A percentile compares a stretch with the other conserved stretches of the same genome.
Conservation (phyloP, 2,329 filamentous ascomycete species). For the Clonostachys solani region DNA sequence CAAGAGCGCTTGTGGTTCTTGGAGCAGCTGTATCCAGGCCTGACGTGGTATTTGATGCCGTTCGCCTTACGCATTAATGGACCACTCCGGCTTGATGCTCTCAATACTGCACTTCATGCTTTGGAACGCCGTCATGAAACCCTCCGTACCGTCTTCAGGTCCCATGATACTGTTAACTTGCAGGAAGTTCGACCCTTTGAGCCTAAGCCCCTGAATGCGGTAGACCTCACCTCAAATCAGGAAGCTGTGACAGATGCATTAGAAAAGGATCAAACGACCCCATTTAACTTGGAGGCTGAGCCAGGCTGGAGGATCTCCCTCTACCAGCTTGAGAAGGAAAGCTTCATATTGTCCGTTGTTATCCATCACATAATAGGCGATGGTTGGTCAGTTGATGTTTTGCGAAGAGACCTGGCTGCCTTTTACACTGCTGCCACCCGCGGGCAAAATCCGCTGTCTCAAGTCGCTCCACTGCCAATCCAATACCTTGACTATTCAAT, state of each 20-base stretch:
- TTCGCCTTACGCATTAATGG: constrained; percentile 6
- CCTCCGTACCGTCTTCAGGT: constrained; percentile 10
- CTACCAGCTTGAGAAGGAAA: constrained; percentile 3
- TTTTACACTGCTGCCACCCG: constrained; percentile 10
- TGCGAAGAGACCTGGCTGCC: constrained; percentile 10
- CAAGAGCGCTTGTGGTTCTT: constrained; percentile 14
- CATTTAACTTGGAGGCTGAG: constrained; percentile 13
- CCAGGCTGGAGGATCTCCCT: constrained; percentile 12
- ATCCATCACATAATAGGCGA: constrained; percentile 22
- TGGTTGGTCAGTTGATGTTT: constrained; percentile 18
- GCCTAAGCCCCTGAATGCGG: background rate
- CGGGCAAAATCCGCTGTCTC: constrained; percentile 3
- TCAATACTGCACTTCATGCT: constrained; percentile 5
- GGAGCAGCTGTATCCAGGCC: constrained; percentile 10
- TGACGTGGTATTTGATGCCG: constrained; percentile 11
- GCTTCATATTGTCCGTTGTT: constrained; percentile 14
- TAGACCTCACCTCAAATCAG: background rate
- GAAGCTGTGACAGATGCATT: background rate
- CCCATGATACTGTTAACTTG: constrained; percentile 4
- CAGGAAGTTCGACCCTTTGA: constrained; percentile 2
- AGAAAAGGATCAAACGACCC: constrained; percentile 9
- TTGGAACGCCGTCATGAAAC: constrained; percentile 12
- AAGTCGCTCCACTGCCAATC: constrained; percentile 9
- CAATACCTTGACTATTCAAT: constrained; percentile 16
- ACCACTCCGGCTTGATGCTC: constrained; percentile 5